phyloP scores from a whole-genome alignment of 495 filamentous ascomycete genomes.

The Tuber melanosporum region DNA sequence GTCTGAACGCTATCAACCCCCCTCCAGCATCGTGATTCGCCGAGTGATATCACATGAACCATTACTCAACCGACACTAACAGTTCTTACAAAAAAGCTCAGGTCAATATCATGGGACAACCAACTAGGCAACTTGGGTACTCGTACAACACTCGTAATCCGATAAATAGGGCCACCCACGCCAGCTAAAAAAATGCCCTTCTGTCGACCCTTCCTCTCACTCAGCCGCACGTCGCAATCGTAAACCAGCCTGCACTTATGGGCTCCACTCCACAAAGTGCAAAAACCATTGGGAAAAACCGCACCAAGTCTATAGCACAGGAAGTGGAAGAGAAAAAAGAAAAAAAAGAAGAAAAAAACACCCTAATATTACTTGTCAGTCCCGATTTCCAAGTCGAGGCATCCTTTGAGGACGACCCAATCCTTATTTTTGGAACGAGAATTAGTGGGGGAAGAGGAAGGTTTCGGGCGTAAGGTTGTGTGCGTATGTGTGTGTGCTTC shows the following conservation, averaged over 20 bases:
- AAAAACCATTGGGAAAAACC: neutral
- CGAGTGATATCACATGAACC: neutral
- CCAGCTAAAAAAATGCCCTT: neutral
- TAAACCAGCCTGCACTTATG: neutral
- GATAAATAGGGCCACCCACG: neutral
- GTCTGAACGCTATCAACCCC: neutral
- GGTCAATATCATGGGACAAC: neutral
- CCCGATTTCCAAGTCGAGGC: neutral
- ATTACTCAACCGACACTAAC: neutral
- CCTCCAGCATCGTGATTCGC: neutral
- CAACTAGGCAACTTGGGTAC: neutral
- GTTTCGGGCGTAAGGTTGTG: neutral
- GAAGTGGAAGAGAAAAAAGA: neutral
- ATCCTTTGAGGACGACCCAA: neutral
- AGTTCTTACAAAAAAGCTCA: neutral
- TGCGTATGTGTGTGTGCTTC: neutral
- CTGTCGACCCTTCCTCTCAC: neutral
- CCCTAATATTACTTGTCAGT: neutral
- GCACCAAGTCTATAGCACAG: neutral
- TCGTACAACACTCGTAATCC: neutral
- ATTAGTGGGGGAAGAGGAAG: neutral
- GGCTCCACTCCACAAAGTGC: neutral
- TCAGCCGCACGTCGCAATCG: constrained; percentile 4
- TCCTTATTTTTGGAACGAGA: neutral
- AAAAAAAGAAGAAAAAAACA: neutral